Base-by-base conservation (phyloP, 108 stramenopile genomes). In the Seminavis robusta region DNA sequence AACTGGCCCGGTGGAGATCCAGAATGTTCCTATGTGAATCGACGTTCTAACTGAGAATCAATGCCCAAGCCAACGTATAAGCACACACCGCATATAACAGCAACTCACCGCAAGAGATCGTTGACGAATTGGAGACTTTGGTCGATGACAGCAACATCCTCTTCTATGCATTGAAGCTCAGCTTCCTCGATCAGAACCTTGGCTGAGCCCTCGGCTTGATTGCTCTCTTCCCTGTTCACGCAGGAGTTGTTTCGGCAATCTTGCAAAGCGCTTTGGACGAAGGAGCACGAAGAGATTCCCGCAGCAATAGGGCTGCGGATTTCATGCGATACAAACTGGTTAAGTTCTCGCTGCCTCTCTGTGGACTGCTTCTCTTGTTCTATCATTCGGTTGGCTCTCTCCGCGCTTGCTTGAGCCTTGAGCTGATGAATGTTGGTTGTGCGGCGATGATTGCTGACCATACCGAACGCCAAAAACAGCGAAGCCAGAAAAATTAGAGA, bases 261-360 rank as follows among this genome's bases (percentile, higher is more conserved):
- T 7, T 52, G n/a, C 3, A 67, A 6, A 28, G 29, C 57, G 13
- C 43, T 25, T 38, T 67, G 24, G 24, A 67, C 66, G 52, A 67
- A 67, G 23, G 17, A 51, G 36, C 49, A 52, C 6, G 66, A 57
- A 13, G 66, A 29, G 38, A 67, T 67, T 39, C 58, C 66, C 1
- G 66, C 66, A 3, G 66, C 47, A 1, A 67, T 43, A 10, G 67
- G 67, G 21, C 61, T 69, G 30, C 67, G 59, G 15, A 69, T 60
- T 44, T 69, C 67, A 34, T 73, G 71, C 3, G 64, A 57, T 26
- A 73, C 45, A 27, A 52, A 73, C 23, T 73, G 64, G 33, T 74
- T 74, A 11, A 74, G 36, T 41, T 74, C 65, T 2, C 72, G 72
- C 27, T 74, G n/a, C n/a, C n/a, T n/a, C n/a, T n/a, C n/a, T n/a